Base-by-base conservation (phyloP, 1,284 basidiomycete species). In the Cryptococcus neoformans region DNA sequence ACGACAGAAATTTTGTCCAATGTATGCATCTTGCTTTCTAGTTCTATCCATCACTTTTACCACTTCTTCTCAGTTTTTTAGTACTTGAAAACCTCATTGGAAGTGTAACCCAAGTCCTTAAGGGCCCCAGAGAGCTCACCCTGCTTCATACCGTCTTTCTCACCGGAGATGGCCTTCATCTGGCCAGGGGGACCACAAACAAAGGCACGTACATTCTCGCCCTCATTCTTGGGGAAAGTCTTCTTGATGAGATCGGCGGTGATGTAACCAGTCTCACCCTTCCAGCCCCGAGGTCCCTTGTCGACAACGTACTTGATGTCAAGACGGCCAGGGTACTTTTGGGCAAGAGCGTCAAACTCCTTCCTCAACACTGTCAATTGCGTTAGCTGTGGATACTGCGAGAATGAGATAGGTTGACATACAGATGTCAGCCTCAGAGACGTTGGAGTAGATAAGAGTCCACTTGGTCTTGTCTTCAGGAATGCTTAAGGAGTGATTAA, bases 381-480 rank as follows among this genome's bases (percentile, higher is more conserved):
- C 28, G 28, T 28, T 28, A 28, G 4, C 28, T 28, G 28, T 28
- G 28, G 28, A 28, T 28, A 28, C 28, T 28, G 28, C 28, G 3
- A 28, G 4, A 28, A 28, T 28, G 28, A 28, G 28, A 28, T 28
- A 28, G 28, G 4, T 28, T 28, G 28, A 62, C 70, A 62, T 51
- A 74, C 73, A 85, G 66, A 99, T 95, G 75, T 98, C 95, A 62
- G 84, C 81, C 73, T 93, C 89, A n/a, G 88, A 84, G 53, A 91
- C 83, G 79, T 98, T 98, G 46, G 89, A 87, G 79, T 90, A 98
- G 68, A 99, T 79, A 56, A 98, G 82, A 51, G 89, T 96, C 79
- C 91, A 95, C 74, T 94, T 92, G 63, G 96, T 98, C 81, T 88
- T 93, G 85, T 99, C 97, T 66, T 89, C 85, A 1, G 81, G 69